These are phyloP conservation scores for Leishmania turanica DNA, from an alignment of 208 protist species.

Conservation along the genomic window DNA sequence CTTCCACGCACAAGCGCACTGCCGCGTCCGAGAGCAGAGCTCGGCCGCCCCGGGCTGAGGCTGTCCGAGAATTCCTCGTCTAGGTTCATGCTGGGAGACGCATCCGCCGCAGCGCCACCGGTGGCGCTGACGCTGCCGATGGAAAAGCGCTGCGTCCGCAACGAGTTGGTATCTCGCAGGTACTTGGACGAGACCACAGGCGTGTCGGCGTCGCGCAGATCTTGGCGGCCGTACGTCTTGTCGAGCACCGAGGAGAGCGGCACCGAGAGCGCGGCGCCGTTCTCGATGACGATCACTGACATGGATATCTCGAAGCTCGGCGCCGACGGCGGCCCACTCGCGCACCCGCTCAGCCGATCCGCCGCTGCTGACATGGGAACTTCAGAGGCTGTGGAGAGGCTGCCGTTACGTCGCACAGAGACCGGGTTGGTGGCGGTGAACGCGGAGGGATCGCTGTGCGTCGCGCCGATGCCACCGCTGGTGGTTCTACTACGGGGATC, in stretches of 20 bases:
- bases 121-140: constrained; percentile 30
- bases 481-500: not conserved
- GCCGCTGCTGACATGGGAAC: constrained; percentile 27
- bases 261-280: constrained; percentile 70
- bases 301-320: constrained; percentile 73
- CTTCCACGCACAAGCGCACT: constrained; percentile 27
- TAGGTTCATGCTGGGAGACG: constrained; percentile 41
- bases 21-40: constrained; percentile 13
- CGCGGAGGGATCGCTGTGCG: constrained; percentile 25
- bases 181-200: constrained; percentile 69
- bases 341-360: constrained; percentile 35
- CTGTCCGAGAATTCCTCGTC: constrained; percentile 36
- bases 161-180: constrained; percentile 50
- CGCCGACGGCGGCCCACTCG: constrained; percentile 18
- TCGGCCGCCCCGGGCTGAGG: constrained; percentile 13
- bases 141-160: constrained; percentile 59
- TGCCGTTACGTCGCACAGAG: constrained; percentile 9
- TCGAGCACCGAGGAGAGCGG: constrained; percentile 80
- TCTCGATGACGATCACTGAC: constrained; percentile 90
- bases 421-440: constrained; percentile 13
- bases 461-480: constrained; percentile 3
- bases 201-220: constrained; percentile 86
- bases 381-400: constrained; percentile 17
- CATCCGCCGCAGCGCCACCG: constrained; percentile 18
- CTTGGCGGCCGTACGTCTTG: constrained; percentile 75